phyloP scores from a whole-genome alignment of 106 monocot species.

The Chionographis japonica region DNA sequence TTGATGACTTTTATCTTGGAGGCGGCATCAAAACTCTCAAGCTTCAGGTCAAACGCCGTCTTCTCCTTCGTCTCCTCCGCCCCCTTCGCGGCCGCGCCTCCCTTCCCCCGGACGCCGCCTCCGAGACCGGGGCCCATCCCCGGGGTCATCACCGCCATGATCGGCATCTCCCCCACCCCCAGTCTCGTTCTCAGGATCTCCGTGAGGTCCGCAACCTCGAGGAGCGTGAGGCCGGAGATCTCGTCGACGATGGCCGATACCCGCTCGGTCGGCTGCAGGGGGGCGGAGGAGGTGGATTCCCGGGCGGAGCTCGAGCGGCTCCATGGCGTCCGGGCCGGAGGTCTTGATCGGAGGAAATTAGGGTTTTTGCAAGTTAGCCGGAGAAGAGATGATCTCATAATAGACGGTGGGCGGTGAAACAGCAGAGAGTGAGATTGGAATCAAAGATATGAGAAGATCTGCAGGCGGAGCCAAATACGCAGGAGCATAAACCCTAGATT shows the following conservation, averaged over 20 bases:
- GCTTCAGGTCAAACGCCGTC: slow-evolving; percentile 19
- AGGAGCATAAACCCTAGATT: too few relatives aligned
- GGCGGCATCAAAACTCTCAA: slow-evolving; percentile 15
- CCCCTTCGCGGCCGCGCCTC: not conserved
- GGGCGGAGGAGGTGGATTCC: not conserved
- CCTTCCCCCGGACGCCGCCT: not conserved
- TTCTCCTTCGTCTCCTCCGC: slow-evolving; percentile 20
- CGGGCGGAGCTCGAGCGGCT: not conserved
- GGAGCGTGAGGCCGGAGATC: slow-evolving; percentile 13
- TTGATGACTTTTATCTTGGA: slow-evolving; percentile 20
- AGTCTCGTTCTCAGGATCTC: not conserved
- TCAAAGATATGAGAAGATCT: too few relatives aligned
- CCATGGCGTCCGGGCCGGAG: not conserved
- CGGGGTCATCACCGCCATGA: slow-evolving; percentile 16
- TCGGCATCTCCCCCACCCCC: slow-evolving; percentile 7
- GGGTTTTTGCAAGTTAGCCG: too few relatives aligned
- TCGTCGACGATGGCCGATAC: slow-evolving; percentile 21
- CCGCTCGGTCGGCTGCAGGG: not conserved
- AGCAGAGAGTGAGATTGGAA: not conserved
- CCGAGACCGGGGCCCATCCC: not conserved
- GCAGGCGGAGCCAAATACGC: too few relatives aligned
- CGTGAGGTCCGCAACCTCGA: slow-evolving; percentile 15
- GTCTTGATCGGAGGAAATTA: not conserved
- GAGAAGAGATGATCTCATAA: not conserved
- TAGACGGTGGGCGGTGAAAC: not conserved